A percentile compares a stretch with the other conserved stretches of the same genome.
Evolutionary conservation across 106 monocot species (phyloP).

Genomic region (Apostasia ramifera): DNA sequence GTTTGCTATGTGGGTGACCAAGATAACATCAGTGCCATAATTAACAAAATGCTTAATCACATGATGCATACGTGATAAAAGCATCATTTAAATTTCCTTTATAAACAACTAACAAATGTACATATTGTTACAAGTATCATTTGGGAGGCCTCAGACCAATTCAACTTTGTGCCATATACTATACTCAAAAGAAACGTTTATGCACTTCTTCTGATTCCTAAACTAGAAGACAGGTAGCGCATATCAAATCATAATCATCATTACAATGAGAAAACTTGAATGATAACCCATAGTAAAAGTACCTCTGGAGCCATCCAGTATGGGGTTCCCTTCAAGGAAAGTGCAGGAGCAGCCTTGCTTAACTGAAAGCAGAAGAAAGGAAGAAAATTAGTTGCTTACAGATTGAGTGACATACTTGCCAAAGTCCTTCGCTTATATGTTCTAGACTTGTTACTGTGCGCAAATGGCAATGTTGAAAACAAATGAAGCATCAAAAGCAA

Average conservation of each 20-base stretch:
- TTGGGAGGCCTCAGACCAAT: too few species aligned
- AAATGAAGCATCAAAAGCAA: neutral
- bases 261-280: conserved; percentile 4
- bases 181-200: neutral
- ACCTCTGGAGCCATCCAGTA: conserved; percentile 99
- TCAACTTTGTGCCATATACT: too few species aligned
- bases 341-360: conserved; percentile 51
- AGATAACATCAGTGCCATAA: neutral
- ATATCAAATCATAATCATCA: neutral
- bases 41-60: neutral
- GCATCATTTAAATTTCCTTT: too few species aligned
- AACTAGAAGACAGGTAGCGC: neutral
- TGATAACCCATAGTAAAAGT: conserved; percentile 4
- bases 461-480: neutral
- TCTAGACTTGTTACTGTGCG: too few species aligned
- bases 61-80: too few species aligned
- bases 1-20: too few species aligned
- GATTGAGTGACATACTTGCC: neutral
- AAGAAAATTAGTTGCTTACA: neutral
- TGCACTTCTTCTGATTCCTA: neutral
- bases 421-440: too few species aligned
- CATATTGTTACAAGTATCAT: too few species aligned
- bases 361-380: conserved; percentile 41
- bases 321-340: conserved; percentile 89
- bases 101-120: too few species aligned